Evolutionary conservation across 176 grass and related monocot genomes (phyloP).

Genomic region (Alloteropsis semialata): DNA sequence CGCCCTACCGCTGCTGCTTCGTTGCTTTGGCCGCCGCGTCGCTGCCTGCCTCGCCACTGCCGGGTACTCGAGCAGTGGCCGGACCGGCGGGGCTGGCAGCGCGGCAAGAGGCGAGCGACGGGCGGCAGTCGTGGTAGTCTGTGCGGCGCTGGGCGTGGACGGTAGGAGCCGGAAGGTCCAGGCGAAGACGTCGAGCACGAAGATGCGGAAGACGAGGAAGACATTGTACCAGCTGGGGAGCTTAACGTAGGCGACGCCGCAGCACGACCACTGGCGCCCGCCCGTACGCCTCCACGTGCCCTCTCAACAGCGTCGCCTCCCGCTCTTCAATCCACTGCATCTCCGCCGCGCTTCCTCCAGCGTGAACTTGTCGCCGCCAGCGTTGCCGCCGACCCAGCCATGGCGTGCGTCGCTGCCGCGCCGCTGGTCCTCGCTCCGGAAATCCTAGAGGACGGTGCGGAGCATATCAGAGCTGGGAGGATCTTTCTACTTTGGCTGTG

Average conservation of each 20-base stretch:
- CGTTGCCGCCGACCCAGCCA: constrained; percentile 67
- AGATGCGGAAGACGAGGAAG: constrained; percentile 79
- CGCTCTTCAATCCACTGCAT: constrained; percentile 66
- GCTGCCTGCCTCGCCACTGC: too few species aligned
- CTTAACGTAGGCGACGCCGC: constrained; percentile 64
- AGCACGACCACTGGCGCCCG: constrained; percentile 70
- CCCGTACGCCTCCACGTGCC: constrained; percentile 48
- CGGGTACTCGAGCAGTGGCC: constrained; percentile 42
- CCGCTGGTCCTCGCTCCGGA: too few species aligned
- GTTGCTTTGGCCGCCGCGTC: too few species aligned
- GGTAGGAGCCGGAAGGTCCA: constrained; percentile 80
- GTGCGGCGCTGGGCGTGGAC: constrained; percentile 5
- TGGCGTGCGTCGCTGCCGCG: constrained; percentile 70
- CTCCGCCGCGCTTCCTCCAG: constrained; percentile 56
- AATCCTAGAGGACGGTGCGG: too few species aligned
- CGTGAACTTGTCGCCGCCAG: constrained; percentile 45
- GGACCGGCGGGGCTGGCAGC: constrained; percentile 37
- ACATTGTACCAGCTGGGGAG: constrained; percentile 64
- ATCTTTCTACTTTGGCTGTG: too few species aligned
- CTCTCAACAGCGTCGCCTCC: constrained; percentile 47
- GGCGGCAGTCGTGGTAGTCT: fast-evolving
- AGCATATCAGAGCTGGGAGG: too few species aligned
- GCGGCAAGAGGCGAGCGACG: background rate
- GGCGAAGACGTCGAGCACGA: constrained; percentile 68
- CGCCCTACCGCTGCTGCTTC: too few species aligned